phyloP scores from a whole-genome alignment of 257 asterid genomes.

The Capsicum pubescens region DNA sequence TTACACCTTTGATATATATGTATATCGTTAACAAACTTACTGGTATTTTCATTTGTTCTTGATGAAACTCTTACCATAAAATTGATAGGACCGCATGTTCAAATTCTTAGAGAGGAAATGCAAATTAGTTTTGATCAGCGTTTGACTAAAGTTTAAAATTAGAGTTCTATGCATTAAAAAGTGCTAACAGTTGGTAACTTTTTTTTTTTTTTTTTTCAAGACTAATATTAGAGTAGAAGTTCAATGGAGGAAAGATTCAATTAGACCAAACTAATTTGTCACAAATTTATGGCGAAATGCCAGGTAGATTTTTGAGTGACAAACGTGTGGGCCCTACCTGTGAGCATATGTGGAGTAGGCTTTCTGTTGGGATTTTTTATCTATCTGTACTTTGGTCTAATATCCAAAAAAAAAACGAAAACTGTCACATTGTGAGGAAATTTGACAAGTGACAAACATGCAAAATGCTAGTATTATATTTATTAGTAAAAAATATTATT shows the following conservation, averaged over 20 bases:
- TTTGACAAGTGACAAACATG: constrained; percentile 27
- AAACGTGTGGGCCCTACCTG: background rate
- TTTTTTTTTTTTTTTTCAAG: background rate
- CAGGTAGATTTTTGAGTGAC: constrained; percentile 12
- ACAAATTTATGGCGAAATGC: background rate
- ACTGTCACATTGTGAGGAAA: background rate
- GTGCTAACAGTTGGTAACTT: no score
- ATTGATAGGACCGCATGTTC: background rate
- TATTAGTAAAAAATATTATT: background rate
- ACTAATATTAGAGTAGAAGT: background rate
- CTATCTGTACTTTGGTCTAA: constrained; percentile 14
- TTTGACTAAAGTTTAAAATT: background rate
- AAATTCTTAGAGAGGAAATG: background rate
- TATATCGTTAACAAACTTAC: no score
- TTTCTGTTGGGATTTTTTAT: background rate
- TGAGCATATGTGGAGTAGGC: constrained; percentile 19
- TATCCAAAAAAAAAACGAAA: background rate
- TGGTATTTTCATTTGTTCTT: no score
- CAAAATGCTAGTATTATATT: background rate
- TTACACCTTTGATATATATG: no score
- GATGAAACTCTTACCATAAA: no score
- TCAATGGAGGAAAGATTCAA: background rate
- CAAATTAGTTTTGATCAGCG: background rate
- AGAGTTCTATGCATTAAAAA: background rate
- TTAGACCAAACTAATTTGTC: no score